Base-by-base conservation (phyloP, 2,329 filamentous ascomycete species). In the Reticulascus tulasneorum region DNA sequence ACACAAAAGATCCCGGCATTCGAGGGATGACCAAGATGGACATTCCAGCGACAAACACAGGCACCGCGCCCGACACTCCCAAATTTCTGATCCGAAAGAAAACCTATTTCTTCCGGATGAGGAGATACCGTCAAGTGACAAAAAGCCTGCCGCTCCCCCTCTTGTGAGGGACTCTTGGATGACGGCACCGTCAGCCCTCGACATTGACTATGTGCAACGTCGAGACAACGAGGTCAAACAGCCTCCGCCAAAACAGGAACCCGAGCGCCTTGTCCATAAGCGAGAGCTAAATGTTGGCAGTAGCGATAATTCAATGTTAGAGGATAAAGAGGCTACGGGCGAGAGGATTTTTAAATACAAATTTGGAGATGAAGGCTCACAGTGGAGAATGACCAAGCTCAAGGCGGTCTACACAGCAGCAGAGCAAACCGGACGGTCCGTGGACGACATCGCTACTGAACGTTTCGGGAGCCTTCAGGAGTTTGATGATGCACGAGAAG, bases 361-460 rank as follows among this genome's bases (percentile, higher is more conserved):
- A 0, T 94, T 98, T 59, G 93, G 94, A 13, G 93, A 98, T 57
- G 66, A 77, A 7, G 91, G 93, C 0, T 91, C 90, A 11, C 79
- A 88, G 50, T 98, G 94, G 93, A 82, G 94, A 32, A 95, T 98
- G 90, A 94, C 84, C 6, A 96, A 90, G 59, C 76, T 98, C 21
- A 89, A 85, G 47, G 84, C 81, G 9, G 86, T 95, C 3, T 95
- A 94, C 58, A 76, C 78, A 18, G 75, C 82, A 35, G 87, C 89
- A 0, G 74, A 94, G 48, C 82, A 93, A 50, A 81, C 70, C 1
- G 82, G 81, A 0, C 73, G 73, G n/a, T 52, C 77, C 0, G 71
- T 94, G 1, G 91, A 97, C 7, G 86, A 94, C 1, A 69, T 97
- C 31, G 93, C 90, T 0, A 51, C 85, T 23, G 85, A 95, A 49